A percentile compares a stretch with the other conserved stretches of the same genome.
phyloP scores from a whole-genome alignment of 257 asterid species.

The Salvia miltiorrhiza region DNA sequence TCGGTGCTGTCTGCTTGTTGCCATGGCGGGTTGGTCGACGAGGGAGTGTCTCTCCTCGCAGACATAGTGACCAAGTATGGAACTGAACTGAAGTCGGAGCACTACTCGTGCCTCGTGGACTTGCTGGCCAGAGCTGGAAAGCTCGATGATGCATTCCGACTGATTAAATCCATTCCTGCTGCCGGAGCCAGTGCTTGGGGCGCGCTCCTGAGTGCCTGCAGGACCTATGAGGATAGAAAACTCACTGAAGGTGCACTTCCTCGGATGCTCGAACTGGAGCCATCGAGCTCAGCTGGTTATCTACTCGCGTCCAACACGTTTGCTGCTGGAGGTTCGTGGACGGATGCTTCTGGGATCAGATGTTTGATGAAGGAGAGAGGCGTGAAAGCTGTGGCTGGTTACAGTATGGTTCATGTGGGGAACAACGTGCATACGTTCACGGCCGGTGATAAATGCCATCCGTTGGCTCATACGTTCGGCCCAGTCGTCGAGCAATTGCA shows the following conservation, averaged over 20 bases:
- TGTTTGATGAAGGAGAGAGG: slow-evolving; percentile 56
- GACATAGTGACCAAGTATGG: slow-evolving; percentile 38
- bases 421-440: slow-evolving; percentile 41
- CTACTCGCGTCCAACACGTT: slow-evolving; percentile 71
- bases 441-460: slow-evolving; percentile 48
- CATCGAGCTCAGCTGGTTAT: slow-evolving; percentile 70
- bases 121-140: slow-evolving; percentile 85
- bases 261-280: slow-evolving; percentile 70
- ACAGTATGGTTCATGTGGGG: slow-evolving; percentile 62
- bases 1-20: slow-evolving; percentile 77
- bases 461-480: slow-evolving; percentile 27
- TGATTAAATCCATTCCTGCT: slow-evolving; percentile 41
- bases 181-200: slow-evolving; percentile 81
- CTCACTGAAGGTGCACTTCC: slow-evolving; percentile 38
- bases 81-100: slow-evolving; percentile 50
- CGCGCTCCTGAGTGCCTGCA: slow-evolving; percentile 75
- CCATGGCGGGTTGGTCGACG: slow-evolving; percentile 86
- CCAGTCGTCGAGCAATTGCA: slow-evolving; percentile 51
- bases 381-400: slow-evolving; percentile 50
- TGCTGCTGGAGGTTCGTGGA: slow-evolving; percentile 66
- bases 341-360: slow-evolving; percentile 60
- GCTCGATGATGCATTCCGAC: slow-evolving; percentile 58
- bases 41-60: slow-evolving; percentile 61
- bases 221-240: slow-evolving; percentile 44
- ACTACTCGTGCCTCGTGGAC: slow-evolving; percentile 84